phyloP scores from a whole-genome alignment of 2,329 filamentous ascomycete genomes.

The Ascocoryne sarcoides region DNA sequence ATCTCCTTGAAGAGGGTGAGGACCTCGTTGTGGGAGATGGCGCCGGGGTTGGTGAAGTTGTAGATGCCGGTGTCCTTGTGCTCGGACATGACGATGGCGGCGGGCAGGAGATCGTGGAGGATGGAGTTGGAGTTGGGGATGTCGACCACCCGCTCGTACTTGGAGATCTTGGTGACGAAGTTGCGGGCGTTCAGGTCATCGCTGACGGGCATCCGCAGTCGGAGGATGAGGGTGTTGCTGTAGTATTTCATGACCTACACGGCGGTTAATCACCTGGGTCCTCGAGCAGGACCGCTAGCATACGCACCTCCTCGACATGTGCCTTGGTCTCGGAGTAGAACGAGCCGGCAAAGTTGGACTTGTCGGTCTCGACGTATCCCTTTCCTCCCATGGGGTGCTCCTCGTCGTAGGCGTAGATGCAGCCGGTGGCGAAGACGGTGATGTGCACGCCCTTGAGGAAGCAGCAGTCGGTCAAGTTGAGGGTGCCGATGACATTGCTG shows the following conservation, averaged over 20 bases:
- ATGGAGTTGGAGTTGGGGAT: constrained; percentile 63
- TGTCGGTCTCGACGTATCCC: constrained; percentile 53
- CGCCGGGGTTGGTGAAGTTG: constrained; percentile 63
- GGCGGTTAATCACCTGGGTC: constrained; percentile 7
- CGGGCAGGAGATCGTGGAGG: constrained; percentile 54
- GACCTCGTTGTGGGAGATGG: constrained; percentile 64
- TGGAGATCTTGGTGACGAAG: constrained; percentile 61
- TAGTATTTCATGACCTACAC: constrained; percentile 52
- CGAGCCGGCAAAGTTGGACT: constrained; percentile 55
- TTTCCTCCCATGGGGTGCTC: constrained; percentile 49
- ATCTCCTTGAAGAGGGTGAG: constrained; percentile 53
- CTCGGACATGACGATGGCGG: constrained; percentile 50
- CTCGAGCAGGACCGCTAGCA: neutral
- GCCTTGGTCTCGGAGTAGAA: constrained; percentile 62
- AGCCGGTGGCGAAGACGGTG: constrained; percentile 60
- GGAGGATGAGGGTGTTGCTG: constrained; percentile 52
- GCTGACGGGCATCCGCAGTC: constrained; percentile 60
- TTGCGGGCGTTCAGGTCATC: constrained; percentile 58
- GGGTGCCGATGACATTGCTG: constrained; percentile 56
- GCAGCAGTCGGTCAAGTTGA: constrained; percentile 56
- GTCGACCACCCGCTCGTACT: constrained; percentile 57
- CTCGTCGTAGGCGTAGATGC: constrained; percentile 57
- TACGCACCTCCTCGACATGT: constrained; percentile 51
- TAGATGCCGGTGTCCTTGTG: constrained; percentile 54
- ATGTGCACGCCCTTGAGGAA: constrained; percentile 49